Evolutionary conservation across 1,139 yeast species (phyloP).

Genomic region (Blastobotrys petasosporus): DNA sequence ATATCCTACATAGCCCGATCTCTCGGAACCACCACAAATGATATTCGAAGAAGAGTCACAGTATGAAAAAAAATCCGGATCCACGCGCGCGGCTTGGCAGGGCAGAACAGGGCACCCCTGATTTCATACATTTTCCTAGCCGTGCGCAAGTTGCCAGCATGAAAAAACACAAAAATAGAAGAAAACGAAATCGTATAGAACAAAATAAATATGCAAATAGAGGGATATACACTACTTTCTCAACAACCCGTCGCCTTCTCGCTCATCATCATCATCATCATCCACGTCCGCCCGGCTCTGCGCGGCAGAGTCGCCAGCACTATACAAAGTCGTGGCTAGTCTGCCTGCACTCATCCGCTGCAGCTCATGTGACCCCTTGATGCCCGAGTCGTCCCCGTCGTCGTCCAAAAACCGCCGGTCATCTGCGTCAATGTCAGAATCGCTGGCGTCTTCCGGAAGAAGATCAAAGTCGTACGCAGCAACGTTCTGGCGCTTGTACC

Average conservation of each 20-base stretch:
- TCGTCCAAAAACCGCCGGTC: slow-evolving; percentile 16
- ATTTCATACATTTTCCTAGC: too few species aligned
- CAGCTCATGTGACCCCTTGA: slow-evolving; percentile 14
- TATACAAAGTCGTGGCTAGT: slow-evolving; percentile 22
- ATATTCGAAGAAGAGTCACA: too few species aligned
- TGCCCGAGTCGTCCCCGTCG: slow-evolving; percentile 15
- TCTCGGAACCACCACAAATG: too few species aligned
- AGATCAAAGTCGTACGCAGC: slow-evolving; percentile 29
- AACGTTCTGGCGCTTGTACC: slow-evolving; percentile 18
- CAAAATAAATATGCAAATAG: background rate
- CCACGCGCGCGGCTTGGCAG: too few species aligned
- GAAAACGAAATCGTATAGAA: too few species aligned
- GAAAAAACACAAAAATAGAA: too few species aligned
- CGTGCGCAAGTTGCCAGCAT: too few species aligned
- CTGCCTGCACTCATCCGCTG: slow-evolving; percentile 18
- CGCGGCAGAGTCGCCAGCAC: slow-evolving; percentile 10
- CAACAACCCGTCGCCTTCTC: slow-evolving; percentile 4
- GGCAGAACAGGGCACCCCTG: too few species aligned
- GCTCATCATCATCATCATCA: slow-evolving; percentile 10
- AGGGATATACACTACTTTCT: background rate
- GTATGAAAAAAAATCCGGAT: too few species aligned
- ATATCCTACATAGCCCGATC: too few species aligned
- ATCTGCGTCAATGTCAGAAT: slow-evolving; percentile 8
- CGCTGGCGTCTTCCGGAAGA: slow-evolving; percentile 25
- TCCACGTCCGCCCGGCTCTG: slow-evolving; percentile 13